Conservation (phyloP, 768 basidiomycete species). For the Trametes maxima region DNA sequence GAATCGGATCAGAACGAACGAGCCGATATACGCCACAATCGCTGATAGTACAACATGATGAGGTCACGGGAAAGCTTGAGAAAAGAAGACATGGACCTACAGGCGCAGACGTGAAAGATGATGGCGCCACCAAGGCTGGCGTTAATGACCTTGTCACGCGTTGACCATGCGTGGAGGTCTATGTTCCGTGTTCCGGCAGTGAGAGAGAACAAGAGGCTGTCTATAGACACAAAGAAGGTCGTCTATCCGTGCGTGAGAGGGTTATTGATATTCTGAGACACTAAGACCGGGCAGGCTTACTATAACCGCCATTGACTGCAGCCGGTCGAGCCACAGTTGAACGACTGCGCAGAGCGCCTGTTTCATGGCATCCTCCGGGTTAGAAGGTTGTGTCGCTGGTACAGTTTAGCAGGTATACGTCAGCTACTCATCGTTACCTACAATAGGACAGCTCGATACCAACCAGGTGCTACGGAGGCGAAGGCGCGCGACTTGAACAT, state of each 20-base stretch:
- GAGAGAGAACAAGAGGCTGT: conserved; percentile 50
- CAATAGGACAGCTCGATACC: not conserved
- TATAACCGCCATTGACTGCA: conserved; percentile 61
- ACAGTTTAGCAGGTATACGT: not conserved
- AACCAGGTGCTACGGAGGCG: not conserved
- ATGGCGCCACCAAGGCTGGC: conserved; percentile 23
- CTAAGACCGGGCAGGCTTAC: conserved; percentile 38
- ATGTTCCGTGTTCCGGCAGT: conserved; percentile 29
- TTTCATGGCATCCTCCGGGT: conserved; percentile 15
- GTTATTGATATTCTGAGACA: not conserved
- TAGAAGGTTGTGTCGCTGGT: not conserved
- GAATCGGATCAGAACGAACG: conserved; percentile 58
- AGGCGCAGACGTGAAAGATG: conserved; percentile 50
- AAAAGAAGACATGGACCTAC: conserved; percentile 34
- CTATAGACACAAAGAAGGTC: conserved; percentile 63
- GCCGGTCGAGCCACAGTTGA: conserved; percentile 61
- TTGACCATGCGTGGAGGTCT: conserved; percentile 24
- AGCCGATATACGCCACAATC: conserved; percentile 53
- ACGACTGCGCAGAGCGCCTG: conserved; percentile 37
- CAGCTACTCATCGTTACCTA: not conserved
- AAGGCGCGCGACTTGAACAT: conserved; percentile 15
- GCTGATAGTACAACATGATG: conserved; percentile 29
- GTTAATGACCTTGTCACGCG: conserved; percentile 21
- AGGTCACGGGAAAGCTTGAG: not conserved
- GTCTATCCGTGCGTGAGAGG: conserved; percentile 40